phyloP scores from a whole-genome alignment of 345 rosid species.

The Hirschfeldia incana region DNA sequence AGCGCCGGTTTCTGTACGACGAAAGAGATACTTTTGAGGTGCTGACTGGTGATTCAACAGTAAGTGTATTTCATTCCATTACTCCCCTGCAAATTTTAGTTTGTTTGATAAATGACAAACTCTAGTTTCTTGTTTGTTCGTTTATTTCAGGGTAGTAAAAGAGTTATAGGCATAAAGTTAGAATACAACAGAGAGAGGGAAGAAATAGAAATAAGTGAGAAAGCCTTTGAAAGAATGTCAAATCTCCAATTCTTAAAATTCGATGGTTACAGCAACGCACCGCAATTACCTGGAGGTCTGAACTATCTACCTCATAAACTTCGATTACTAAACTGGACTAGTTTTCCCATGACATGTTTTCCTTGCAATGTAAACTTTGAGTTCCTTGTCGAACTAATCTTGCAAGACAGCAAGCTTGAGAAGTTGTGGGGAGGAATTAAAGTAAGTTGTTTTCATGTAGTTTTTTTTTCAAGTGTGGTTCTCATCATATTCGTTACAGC shows the following conservation, averaged over 20 bases:
- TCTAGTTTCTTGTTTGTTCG: background rate
- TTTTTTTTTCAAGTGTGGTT: background rate
- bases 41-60: background rate
- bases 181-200: background rate
- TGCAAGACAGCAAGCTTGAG: background rate
- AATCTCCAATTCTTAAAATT: background rate
- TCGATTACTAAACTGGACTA: conserved; percentile 10
- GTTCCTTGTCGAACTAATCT: conserved; percentile 8
- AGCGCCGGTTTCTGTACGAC: conserved; percentile 13
- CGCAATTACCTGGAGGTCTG: background rate
- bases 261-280: background rate
- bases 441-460: background rate
- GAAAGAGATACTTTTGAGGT: conserved; percentile 18
- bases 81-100: background rate
- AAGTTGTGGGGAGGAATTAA: conserved; percentile 28
- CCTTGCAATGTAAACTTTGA: background rate
- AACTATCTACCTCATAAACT: background rate
- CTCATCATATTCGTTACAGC: background rate
- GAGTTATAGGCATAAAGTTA: background rate
- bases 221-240: background rate
- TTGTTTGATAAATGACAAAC: background rate
- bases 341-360: conserved; percentile 22
- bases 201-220: background rate
- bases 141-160: background rate
- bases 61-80: background rate